Conservation (phyloP, 257 asterid genomes). For the Capsicum rhomboideum region DNA sequence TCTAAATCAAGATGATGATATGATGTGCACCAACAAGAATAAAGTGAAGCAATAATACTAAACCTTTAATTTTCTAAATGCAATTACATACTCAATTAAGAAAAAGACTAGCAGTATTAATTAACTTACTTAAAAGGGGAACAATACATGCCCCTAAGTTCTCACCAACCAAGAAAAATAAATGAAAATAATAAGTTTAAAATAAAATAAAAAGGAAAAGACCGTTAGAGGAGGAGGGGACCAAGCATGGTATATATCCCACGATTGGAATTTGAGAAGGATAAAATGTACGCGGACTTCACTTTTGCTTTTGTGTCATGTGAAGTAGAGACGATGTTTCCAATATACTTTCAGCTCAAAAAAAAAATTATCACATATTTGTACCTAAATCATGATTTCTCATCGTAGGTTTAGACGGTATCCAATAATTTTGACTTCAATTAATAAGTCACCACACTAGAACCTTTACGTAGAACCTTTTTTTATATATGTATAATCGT, state of each 20-base stretch:
- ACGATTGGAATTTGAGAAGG: fast-evolving
- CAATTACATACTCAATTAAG: not conserved
- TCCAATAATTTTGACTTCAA: not conserved
- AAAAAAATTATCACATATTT: no score
- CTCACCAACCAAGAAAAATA: not conserved
- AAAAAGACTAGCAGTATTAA: not conserved
- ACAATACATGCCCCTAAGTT: not conserved
- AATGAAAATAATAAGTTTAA: not conserved
- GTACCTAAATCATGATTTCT: not conserved
- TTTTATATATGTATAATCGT: not conserved
- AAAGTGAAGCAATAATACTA: not conserved
- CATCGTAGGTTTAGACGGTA: not conserved
- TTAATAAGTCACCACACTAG: fast-evolving
- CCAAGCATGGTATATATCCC: not conserved
- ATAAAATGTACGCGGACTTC: not conserved
- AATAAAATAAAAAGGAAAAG: not conserved
- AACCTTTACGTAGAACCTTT: not conserved
- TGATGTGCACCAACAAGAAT: not conserved
- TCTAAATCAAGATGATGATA: not conserved
- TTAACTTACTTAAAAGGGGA: not conserved
- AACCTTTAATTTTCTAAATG: not conserved
- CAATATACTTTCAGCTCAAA: not conserved
- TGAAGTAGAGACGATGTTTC: fast-evolving
- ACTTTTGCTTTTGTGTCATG: not conserved
- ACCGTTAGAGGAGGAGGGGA: not conserved